Base-by-base conservation (phyloP, 768 basidiomycete species). In the Boletus reticuloceps region DNA sequence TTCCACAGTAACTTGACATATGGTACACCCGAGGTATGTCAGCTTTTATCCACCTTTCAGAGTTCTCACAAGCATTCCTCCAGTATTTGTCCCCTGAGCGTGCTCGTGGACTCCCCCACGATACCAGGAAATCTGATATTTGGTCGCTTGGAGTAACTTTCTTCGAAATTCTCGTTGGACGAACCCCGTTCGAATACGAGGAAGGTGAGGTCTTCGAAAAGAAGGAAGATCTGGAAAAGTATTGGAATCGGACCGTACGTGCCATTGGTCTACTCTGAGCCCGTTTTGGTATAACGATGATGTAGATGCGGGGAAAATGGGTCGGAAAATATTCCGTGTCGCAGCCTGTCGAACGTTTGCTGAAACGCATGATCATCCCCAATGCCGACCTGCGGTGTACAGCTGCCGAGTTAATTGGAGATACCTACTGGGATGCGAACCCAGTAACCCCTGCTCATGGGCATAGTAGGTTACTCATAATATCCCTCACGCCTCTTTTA, bases 71-170 rank as follows among this genome's bases (percentile, higher is more conserved):
- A 42, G 22, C n/a, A 1, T 34, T 7, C 20, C 27, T 31, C 25
- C 58, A 94, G 88, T 98, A 98, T 71, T 84, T 98, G 8, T 88
- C 91, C 8, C 95, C 96, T 0, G 91, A 95, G 70, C 85, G 97
- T 5, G 94, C 96, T 2, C 82, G 86, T 36, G 94, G 94, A 9
- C 77, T 88, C 43, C 83, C 84, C 8, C 96, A 99, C 63, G 96
- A 99, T 68, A 98, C 96, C 45, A 86, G 96, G 43, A 90, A 94
- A 72, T 88, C 90, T 1, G 96, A 89, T 58, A 76, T 92, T 43
- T 91, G 88, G 86, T 85, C 89, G n/a, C 83, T 91, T 4, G 88
- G 88, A 45, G 76, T 96, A 27, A 92, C 95, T 0, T 90, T 98
- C 69, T 99, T 97, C 68, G 96, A 99, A 71, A 90, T 99, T 57